Percentiles rank a stretch among this genome's conserved stretches.
These are phyloP conservation scores for Grosmannia serpens DNA, from an alignment of 2,329 filamentous ascomycete genomes.

Conservation along the genomic window DNA sequence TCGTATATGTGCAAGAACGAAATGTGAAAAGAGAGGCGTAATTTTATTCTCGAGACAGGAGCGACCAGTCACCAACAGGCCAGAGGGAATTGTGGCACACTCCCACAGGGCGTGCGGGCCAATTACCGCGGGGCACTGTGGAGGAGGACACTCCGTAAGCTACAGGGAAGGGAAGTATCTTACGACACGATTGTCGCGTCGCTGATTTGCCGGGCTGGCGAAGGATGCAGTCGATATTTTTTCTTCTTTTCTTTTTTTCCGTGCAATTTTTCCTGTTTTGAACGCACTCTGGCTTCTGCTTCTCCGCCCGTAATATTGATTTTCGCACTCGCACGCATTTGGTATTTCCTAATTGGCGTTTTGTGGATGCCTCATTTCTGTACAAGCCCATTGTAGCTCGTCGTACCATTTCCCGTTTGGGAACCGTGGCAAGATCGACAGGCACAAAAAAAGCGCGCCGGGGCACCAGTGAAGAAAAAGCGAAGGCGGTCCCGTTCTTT, in stretches of 20 bases:
- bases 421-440: neutral
- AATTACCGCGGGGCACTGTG: neutral
- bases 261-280: neutral
- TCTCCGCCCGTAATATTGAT: neutral
- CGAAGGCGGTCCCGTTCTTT: neutral
- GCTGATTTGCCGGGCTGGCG: neutral
- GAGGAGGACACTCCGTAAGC: no score
- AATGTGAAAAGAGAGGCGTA: no score
- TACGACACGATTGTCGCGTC: neutral
- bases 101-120: neutral
- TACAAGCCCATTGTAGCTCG: neutral
- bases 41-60: neutral
- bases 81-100: neutral
- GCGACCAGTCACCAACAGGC: neutral
- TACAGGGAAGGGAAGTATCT: neutral
- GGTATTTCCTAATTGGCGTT: neutral
- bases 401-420: neutral
- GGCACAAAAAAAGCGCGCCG: neutral
- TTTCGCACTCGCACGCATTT: neutral
- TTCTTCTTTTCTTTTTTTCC: neutral
- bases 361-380: neutral
- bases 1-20: no score
- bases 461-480: neutral
- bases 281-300: neutral
- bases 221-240: neutral